phyloP scores from a whole-genome alignment of 352 stramenopile species.

The Sclerospora graminicola region DNA sequence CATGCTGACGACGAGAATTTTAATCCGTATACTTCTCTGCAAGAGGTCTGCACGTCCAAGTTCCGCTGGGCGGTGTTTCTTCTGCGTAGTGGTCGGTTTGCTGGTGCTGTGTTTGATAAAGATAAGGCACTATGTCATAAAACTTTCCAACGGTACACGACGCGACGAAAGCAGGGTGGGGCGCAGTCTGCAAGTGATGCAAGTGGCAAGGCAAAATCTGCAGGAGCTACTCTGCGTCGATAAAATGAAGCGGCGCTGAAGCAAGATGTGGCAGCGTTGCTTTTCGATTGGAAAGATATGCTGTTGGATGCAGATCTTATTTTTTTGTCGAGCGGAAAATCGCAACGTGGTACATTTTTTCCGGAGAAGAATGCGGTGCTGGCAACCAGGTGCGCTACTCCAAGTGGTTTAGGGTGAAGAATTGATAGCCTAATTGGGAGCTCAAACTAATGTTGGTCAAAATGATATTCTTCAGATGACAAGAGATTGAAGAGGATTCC shows the following conservation, averaged over 20 bases:
- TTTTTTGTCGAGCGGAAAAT: constrained; percentile 63
- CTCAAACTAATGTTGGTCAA: constrained; percentile 3
- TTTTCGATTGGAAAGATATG: constrained; percentile 72
- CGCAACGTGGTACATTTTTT: constrained; percentile 73
- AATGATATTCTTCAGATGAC: constrained; percentile 23
- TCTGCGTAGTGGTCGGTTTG: constrained; percentile 89
- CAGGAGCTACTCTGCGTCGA: constrained; percentile 86
- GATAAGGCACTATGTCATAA: constrained; percentile 88
- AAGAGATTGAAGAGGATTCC: constrained; percentile 64
- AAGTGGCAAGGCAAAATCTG: constrained; percentile 84
- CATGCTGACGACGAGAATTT: constrained; percentile 39
- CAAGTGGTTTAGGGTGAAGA: neutral
- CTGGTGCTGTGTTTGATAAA: constrained; percentile 81
- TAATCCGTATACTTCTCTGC: constrained; percentile 43
- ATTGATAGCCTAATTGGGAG: neutral
- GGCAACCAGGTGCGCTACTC: constrained; percentile 16
- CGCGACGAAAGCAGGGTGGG: constrained; percentile 89
- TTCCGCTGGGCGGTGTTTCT: constrained; percentile 82
- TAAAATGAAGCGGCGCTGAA: constrained; percentile 89
- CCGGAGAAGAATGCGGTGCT: constrained; percentile 57
- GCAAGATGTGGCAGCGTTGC: constrained; percentile 76
- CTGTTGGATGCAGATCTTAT: constrained; percentile 47
- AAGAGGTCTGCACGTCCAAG: constrained; percentile 37
- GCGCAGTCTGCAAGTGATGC: constrained; percentile 85
- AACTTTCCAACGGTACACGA: constrained; percentile 90